These are phyloP conservation scores for Ajuga chamaepitys DNA, from an alignment of 257 asterid species.

Conservation along the genomic window DNA sequence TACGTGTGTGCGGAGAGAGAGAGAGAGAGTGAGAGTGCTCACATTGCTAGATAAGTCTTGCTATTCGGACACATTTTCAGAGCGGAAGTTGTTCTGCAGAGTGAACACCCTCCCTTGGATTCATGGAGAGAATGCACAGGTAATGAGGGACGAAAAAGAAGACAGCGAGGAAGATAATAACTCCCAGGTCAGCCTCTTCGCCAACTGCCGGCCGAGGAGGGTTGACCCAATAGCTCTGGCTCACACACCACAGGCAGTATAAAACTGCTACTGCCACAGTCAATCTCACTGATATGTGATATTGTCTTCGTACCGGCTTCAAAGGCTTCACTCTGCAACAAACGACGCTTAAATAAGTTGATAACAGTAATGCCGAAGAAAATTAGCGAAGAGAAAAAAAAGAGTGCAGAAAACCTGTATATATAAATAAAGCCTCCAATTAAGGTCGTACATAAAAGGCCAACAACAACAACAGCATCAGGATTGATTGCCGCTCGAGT, in stretches of 20 bases:
- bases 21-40: background rate
- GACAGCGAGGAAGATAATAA: constrained; percentile 51
- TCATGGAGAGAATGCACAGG: constrained; percentile 72
- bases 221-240: constrained; percentile 59
- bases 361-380: background rate
- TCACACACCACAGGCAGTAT: constrained; percentile 75
- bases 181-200: constrained; percentile 92
- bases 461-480: constrained; percentile 58
- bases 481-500: constrained; percentile 61
- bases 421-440: constrained; percentile 65
- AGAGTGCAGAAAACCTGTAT: constrained; percentile 47
- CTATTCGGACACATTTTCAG: constrained; percentile 9
- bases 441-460: constrained; percentile 50
- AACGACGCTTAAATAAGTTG: background rate
- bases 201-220: constrained; percentile 89
- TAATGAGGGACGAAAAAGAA: constrained; percentile 79
- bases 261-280: constrained; percentile 32
- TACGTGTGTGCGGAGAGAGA: too few relatives aligned
- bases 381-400: background rate
- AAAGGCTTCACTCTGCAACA: constrained; percentile 46
- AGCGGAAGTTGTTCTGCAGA: constrained; percentile 41
- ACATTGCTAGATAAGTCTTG: too few relatives aligned
- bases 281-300: constrained; percentile 36
- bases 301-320: constrained; percentile 30
- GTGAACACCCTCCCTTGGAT: constrained; percentile 36